A percentile compares a stretch with the other conserved stretches of the same genome.
phyloP scores from a whole-genome alignment of 768 basidiomycete genomes.

The Pisolithus microcarpus region DNA sequence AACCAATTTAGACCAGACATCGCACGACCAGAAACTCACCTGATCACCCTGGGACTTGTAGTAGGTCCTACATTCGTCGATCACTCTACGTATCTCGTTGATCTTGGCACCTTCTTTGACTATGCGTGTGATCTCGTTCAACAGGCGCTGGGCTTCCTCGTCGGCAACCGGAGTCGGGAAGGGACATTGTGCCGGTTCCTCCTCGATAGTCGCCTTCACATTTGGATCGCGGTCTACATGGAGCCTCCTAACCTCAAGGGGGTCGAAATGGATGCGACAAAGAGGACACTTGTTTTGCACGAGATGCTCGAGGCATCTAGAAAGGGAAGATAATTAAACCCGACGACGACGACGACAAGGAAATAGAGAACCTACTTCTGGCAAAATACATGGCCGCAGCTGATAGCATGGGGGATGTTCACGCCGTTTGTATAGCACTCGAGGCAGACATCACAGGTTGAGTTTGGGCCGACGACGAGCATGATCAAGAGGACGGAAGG shows the following conservation, averaged over 20 bases:
- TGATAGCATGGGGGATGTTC: slow-evolving; percentile 56
- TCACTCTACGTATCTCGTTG: slow-evolving; percentile 40
- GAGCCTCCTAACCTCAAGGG: slow-evolving; percentile 42
- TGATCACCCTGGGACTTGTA: slow-evolving; percentile 38
- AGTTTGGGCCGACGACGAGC: slow-evolving; percentile 59
- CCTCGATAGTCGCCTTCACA: slow-evolving; percentile 13
- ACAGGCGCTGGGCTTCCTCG: slow-evolving; percentile 44
- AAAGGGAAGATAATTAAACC: background rate
- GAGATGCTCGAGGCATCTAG: slow-evolving; percentile 51
- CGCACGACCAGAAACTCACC: slow-evolving; percentile 27
- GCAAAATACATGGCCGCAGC: slow-evolving; percentile 72
- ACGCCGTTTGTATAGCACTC: slow-evolving; percentile 48
- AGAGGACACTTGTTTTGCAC: slow-evolving; percentile 50
- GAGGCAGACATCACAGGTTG: slow-evolving; percentile 71
- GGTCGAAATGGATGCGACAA: slow-evolving; percentile 50
- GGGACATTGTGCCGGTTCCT: slow-evolving; percentile 15
- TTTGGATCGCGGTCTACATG: slow-evolving; percentile 48
- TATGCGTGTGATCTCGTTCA: slow-evolving; percentile 45
- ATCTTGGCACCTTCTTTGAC: slow-evolving; percentile 52
- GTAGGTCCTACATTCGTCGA: slow-evolving; percentile 44
- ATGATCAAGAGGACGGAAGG: slow-evolving; percentile 34
- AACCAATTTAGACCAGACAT: slow-evolving; percentile 2
- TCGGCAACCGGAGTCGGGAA: slow-evolving; percentile 23
- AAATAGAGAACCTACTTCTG: slow-evolving; percentile 28
- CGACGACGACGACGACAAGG: background rate